Evolutionary conservation across 441 rosid genomes (phyloP), one percentile per base, ranked within the genome.

Genomic region (Melastoma candidum): DNA sequence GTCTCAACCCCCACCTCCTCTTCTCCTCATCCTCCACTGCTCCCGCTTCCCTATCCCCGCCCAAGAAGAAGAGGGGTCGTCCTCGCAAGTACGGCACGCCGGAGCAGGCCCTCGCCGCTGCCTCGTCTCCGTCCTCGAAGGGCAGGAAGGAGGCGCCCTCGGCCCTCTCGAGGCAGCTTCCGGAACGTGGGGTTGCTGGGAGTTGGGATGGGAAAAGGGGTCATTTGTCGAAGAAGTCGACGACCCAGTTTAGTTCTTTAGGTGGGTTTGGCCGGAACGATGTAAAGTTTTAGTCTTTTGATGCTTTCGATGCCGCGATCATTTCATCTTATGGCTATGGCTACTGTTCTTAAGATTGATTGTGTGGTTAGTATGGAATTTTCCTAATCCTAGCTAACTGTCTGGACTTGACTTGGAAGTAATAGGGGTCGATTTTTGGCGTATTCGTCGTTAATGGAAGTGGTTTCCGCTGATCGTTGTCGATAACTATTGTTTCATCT

Each of bases 61-160:
- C 73, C 39, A 63, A 74, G 82, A 77, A 86, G 84, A 92, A 79
- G 81, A 67, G 88, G 26, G 96, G 87, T 54, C 66, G 82, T 53
- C 98, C 83, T 26, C 73, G 95, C 64, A 92, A 85, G 88, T 88
- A 88, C 57, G 87, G 75, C 26, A 88, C 96, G 6, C 84, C 87
- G 12, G 95, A 85, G 61, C 87, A 79, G 63, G 96, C 92, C 58
- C 58, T 83, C 61, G 93, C 87, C 6, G 85, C 87, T 26, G 73
- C 84, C 48, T 69, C 83, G 39, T 70, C 76, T 2, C 65, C 63
- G 52, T 63, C 70, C 26, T 70, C 74, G n/a, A 75, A 74, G 63
- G 74, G 68, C 58, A 74, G 68, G 68, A 63, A 74, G 45, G 74
- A 72, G 44, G 76, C 10, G 71, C 11, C 49, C 26, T 65, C 50